Base-by-base conservation (phyloP, 2,329 filamentous ascomycete genomes). In the Aspergillus clavatus region DNA sequence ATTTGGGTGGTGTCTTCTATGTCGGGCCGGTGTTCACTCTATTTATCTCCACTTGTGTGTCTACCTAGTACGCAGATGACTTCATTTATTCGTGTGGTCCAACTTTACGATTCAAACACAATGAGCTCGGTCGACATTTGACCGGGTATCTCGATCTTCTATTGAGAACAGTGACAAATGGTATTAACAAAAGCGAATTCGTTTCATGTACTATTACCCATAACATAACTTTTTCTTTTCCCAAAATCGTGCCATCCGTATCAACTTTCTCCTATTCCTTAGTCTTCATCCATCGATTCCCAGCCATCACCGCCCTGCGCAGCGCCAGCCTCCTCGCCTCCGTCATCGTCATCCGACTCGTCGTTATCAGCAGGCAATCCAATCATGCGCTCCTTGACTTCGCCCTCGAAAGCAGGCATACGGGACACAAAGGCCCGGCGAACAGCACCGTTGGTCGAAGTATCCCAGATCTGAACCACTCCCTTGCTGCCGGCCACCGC, bases 401-500 rank as follows among this genome's bases (percentile, higher is more conserved):
- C 79, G 12, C 76, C 81, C 39, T 80, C 80, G 5, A 75, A 70
- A 50, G 75, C 71, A 27, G 80, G 77, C 46, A 91, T 77, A 46
- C 81, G 83, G 59, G 74, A 81, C 27, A 86, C 89, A 72, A 98
- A 98, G 1, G 86, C 84, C 52, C 85, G 80, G 47, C 93, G 81
- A 24, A 98, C 89, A 21, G 86, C 85, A 11, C 81, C 81, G 66
- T 98, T 98, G 46, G 93, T 98, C 66, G 88, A 84, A 18, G 93
- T 96, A 69, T 97, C 91, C 93, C 93, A 98, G 42, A 98, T 83
- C 66, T 95, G 87, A 62, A 97, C 83, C 27, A 81, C 81, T 37
- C 93, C 93, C 73, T 94, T 94, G 75, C 90, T 97, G 44, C 93
- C 93, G 5, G 91, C 93, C 14, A 98, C 89, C 2, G 90, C 87